Conservation (phyloP, 2,329 filamentous ascomycete genomes). For the Trichoderma guizhouense region DNA sequence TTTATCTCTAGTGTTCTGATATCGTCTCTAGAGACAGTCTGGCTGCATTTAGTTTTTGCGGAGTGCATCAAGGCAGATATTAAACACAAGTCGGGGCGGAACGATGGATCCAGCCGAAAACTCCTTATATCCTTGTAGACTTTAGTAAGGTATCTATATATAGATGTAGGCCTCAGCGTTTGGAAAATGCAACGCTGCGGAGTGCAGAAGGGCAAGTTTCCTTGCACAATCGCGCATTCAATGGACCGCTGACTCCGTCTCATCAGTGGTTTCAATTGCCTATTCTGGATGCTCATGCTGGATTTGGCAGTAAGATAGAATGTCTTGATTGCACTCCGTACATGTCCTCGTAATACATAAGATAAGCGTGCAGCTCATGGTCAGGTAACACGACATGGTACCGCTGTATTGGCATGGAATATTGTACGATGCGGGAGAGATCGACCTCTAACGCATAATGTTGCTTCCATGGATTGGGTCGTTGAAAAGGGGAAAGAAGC, state of each 20-base stretch:
- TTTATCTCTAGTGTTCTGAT: background rate
- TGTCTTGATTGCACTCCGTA: background rate
- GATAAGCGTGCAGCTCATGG: background rate
- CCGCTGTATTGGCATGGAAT: background rate
- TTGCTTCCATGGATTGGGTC: background rate
- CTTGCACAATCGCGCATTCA: background rate
- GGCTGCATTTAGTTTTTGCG: background rate
- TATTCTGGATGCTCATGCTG: background rate
- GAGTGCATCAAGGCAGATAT: background rate
- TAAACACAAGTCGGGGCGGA: background rate
- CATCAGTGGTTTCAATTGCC: background rate
- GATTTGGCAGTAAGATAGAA: background rate
- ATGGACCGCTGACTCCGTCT: background rate
- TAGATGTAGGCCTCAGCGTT: background rate
- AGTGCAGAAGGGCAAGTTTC: background rate
- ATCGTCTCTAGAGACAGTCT: background rate
- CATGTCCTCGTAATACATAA: background rate
- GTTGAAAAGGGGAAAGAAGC: background rate
- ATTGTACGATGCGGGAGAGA: background rate
- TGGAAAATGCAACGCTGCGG: background rate
- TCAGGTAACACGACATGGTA: background rate
- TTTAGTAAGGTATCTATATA: background rate
- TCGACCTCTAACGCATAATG: background rate
- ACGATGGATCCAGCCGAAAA: constrained; percentile 4
- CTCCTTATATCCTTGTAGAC: background rate